Evolutionary conservation across 768 basidiomycete species (phyloP), one percentile per base, ranked within the genome.

Genomic region (Neoboletus magnificus): DNA sequence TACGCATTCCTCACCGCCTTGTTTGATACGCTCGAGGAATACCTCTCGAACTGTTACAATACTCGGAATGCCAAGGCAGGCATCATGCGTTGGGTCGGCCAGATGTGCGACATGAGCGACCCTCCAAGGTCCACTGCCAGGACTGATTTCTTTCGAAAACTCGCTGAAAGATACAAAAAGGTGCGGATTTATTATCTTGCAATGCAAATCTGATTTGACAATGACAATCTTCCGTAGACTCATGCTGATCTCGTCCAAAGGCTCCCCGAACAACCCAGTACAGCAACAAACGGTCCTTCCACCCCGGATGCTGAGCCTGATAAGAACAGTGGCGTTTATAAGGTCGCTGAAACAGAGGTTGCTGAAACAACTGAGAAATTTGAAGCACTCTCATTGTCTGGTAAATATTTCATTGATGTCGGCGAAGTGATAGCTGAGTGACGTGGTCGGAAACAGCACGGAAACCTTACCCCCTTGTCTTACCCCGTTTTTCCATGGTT

Each of bases 1-100:
- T 55, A 37, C 13, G 49, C 46, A 0, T 50, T 63, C 35, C 43
- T 63, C 29, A 43, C 25, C 1, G 58, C 62, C 15, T 12, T 63
- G 13, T 60, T 57, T 5, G 18, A 29, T 0, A 40, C 41, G 1
- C 41, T 63, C 13, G 9, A 48, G 1, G 36, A 32, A 1, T 23
- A 39, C 15, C 23, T 62, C 22, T 23, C 29, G 20, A 18, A 16
- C 12, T 1, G 12, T 0, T 27, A 25, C n/a, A 18, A 12, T 3
- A 35, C 37, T 3, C 27, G 11, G 5, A 36, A 18, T 23, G 1
- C 25, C 5, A 39, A 30, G 13, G 18, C 20, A 5, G 45, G 16
- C 4, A 10, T 40, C 15, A 12, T 54, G 46, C 10, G 13, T 18
- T 50, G 37, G 53, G 15, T 27, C 13, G 3, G n/a, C 7, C 11